Conservation (phyloP, 2,329 filamentous ascomycete genomes). For the Cercospora janseana region DNA sequence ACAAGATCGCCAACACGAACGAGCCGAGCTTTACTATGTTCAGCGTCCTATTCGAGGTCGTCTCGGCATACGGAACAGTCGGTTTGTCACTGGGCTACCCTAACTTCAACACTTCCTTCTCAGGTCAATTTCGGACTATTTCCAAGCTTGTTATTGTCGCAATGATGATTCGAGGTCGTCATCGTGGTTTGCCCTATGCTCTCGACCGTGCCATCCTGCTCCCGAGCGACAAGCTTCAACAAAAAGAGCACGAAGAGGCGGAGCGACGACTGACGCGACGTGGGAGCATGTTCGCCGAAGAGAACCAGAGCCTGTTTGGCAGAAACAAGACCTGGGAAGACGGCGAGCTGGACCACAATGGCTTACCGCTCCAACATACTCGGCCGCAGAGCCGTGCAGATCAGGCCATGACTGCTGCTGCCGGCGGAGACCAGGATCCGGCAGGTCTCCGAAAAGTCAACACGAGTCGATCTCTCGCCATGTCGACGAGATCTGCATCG, state of each 20-base stretch:
- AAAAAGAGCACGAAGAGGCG: conserved; percentile 53
- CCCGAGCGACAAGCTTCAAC: conserved; percentile 62
- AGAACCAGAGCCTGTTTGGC: conserved; percentile 12
- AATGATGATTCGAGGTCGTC: conserved; percentile 64
- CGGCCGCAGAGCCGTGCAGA: conserved; percentile 11
- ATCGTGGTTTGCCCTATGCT: conserved; percentile 65
- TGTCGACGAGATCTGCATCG: conserved; percentile 15
- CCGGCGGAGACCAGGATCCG: conserved; percentile 20
- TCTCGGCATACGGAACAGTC: conserved; percentile 92
- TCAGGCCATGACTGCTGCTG: conserved; percentile 21
- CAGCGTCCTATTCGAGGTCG: conserved; percentile 72
- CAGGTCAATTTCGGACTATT: conserved; percentile 72
- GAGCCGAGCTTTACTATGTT: conserved; percentile 54
- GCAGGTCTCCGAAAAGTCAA: conserved; percentile 18
- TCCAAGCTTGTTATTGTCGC: conserved; percentile 65
- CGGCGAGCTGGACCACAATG: conserved; percentile 31
- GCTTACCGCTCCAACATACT: conserved; percentile 30
- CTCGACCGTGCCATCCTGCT: conserved; percentile 68
- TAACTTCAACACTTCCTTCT: conserved; percentile 73
- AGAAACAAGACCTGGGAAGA: conserved; percentile 28
- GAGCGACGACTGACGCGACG: conserved; percentile 36
- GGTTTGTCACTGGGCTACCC: conserved; percentile 84
- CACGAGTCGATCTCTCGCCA: conserved; percentile 17
- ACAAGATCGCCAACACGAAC: conserved; percentile 61
- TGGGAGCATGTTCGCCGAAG: conserved; percentile 30